These are phyloP conservation scores for Solioccasus polychromus DNA, from an alignment of 768 basidiomycete genomes.

Conservation along the genomic window DNA sequence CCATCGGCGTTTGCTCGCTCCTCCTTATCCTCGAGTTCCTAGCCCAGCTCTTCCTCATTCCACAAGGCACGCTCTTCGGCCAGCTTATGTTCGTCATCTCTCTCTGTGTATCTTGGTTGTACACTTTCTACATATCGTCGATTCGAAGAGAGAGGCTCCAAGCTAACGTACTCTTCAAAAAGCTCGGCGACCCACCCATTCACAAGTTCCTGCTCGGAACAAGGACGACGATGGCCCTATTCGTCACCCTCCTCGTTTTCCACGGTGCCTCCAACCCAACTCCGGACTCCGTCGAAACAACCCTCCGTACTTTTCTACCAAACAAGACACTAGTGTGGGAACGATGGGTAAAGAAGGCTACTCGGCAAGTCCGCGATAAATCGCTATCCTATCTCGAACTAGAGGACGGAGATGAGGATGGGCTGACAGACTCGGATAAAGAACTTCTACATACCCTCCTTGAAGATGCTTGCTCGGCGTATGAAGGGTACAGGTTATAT, in stretches of 20 bases:
- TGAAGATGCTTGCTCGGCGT: too few relatives aligned
- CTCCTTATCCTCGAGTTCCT: conserved; percentile 29
- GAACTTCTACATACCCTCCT: too few relatives aligned
- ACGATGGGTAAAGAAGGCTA: conserved; percentile 19
- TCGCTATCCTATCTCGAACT: conserved; percentile 2
- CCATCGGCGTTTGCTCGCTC: conserved; percentile 24
- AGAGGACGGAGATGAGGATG: too few relatives aligned
- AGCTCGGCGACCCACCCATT: conserved; percentile 9
- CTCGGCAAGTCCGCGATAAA: conserved; percentile 6
- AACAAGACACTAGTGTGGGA: conserved; percentile 24
- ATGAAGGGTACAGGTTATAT: conserved; percentile 4
- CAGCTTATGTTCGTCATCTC: conserved; percentile 35
- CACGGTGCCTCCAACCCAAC: conserved; percentile 4
- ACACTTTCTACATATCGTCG: conserved; percentile 30
- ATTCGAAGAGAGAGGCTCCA: conserved; percentile 29
- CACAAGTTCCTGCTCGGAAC: conserved; percentile 14
- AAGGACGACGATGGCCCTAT: conserved; percentile 18
- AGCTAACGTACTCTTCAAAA: conserved; percentile 17
- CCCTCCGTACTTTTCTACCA: conserved; percentile 10
- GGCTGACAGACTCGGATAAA: too few relatives aligned
- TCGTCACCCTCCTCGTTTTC: conserved; percentile 14
- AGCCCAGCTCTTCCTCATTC: conserved; percentile 31
- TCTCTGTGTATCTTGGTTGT: conserved; percentile 32
- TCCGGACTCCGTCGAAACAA: conserved; percentile 4
- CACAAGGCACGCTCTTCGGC: conserved; percentile 32